Conservation (phyloP, 2,329 filamentous ascomycete genomes). For the Dendrostoma leiphaemia region DNA sequence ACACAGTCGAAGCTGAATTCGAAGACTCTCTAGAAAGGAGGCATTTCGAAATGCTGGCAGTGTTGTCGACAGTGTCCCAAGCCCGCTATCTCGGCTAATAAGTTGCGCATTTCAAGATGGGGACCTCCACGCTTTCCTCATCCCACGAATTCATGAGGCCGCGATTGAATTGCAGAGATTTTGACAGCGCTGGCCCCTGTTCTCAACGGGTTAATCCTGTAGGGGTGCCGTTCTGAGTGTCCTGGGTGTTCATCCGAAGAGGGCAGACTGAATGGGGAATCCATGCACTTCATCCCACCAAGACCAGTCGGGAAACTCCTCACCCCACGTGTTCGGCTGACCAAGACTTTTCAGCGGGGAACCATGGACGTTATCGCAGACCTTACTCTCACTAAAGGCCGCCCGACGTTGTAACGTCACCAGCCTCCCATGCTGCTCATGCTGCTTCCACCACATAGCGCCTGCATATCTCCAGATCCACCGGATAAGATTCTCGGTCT, state of each 20-base stretch:
- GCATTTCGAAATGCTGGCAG: too few relatives aligned
- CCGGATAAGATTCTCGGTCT: neutral
- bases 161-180: too few relatives aligned
- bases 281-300: neutral
- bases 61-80: too few relatives aligned
- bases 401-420: too few relatives aligned
- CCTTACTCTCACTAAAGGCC: too few relatives aligned
- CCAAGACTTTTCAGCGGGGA: constrained; percentile 1
- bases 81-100: too few relatives aligned
- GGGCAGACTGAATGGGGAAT: neutral
- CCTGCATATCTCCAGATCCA: neutral
- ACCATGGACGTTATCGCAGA: neutral
- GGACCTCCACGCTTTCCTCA: too few relatives aligned
- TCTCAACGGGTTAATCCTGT: too few relatives aligned
- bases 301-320: constrained; percentile 1
- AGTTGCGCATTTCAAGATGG: too few relatives aligned
- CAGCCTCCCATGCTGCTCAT: neutral
- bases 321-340: constrained; percentile 10
- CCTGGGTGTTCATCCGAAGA: constrained; percentile 7
- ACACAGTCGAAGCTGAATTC: neutral
- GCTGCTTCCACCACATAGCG: neutral
- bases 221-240: neutral
- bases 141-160: too few relatives aligned
- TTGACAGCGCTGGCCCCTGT: too few relatives aligned
- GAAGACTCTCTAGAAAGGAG: neutral